Evolutionary conservation across 345 rosid genomes (phyloP).

Genomic region (Hirschfeldia incana): DNA sequence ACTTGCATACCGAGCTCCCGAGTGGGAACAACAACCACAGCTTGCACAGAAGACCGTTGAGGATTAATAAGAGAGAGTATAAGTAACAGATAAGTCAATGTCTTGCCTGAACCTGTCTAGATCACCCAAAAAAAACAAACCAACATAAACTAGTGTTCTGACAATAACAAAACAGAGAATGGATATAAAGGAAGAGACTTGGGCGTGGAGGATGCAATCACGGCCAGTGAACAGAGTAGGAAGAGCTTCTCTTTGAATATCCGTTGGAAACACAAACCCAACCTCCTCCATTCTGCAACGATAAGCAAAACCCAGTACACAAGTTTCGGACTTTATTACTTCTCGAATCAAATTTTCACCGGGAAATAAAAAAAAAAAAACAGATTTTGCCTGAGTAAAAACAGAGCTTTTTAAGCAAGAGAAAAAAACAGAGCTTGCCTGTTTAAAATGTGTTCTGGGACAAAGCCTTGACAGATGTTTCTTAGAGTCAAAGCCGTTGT

Average conservation of each 20-base stretch:
- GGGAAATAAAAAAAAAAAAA: neutral
- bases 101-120: constrained; percentile 97
- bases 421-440: constrained; percentile 25
- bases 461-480: constrained; percentile 31
- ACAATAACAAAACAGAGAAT: too few species aligned
- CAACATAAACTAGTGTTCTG: neutral
- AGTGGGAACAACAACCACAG: constrained; percentile 81
- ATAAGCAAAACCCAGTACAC: neutral
- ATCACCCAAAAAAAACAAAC: constrained; percentile 33
- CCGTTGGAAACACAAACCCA: constrained; percentile 66
- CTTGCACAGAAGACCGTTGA: constrained; percentile 79
- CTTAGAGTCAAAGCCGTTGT: constrained; percentile 26
- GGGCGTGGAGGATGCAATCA: too few species aligned
- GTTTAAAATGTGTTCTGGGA: constrained; percentile 34
- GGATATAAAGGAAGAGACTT: too few species aligned
- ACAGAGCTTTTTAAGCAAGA: too few species aligned
- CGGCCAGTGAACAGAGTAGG: too few species aligned
- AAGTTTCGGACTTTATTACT: neutral
- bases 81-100: constrained; percentile 74
- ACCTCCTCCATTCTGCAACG: constrained; percentile 63
- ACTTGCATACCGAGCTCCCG: constrained; percentile 87
- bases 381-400: constrained; percentile 28
- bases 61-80: constrained; percentile 66
- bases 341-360: neutral
- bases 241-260: constrained; percentile 70